Base-by-base conservation (phyloP, 2,329 filamentous ascomycete genomes). In the Fusarium euwallaceae region DNA sequence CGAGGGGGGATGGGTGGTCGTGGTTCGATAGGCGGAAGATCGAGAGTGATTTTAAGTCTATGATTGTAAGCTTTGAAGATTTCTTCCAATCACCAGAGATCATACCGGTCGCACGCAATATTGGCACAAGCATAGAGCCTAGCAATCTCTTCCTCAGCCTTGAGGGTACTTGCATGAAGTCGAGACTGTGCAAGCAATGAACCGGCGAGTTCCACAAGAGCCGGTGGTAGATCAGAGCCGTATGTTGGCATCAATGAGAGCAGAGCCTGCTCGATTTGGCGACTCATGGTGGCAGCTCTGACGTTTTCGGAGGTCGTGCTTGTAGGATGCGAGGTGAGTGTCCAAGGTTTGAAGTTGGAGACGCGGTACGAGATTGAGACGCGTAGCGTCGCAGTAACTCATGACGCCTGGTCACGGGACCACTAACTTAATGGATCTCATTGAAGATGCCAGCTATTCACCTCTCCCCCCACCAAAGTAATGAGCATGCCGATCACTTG, bases 101-200 rank as follows among this genome's bases (percentile, higher is more conserved):
- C 77, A 53, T 84, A 94, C 93, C 94, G 90, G 77, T 96, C 94
- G 80, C 95, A 98, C 22, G 97, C 97, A 70, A 99, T 89, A 83
- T 98, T 92, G 16, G 94, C 93, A 81, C 95, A 98, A 5, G 93
- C 93, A 82, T 97, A 97, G 6, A 90, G 88, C 22, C 95, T 89
- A n/a, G 93, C 94, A 74, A 97, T 91, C 82, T 98, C 95, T 82
- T 98, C 95, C 66, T 97, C 94, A 4, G 92, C 88, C 81, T 95
- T 97, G 63, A 98, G 87, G 17, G 90, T 93, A 79, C 91, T 92
- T 60, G 94, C 94, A 78, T 91, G 92, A 79, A 92, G 91, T 37
- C 94, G 91, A 14, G 95, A 97, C 82, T 97, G 95, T 2, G 94
- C 92, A 53, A 97, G 89, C 8, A 97, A 86, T 10, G 92, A 94